A percentile compares a stretch with the other conserved stretches of the same genome.
Evolutionary conservation across 2,329 filamentous ascomycete species (phyloP).

Genomic region (Colletotrichum sp.): DNA sequence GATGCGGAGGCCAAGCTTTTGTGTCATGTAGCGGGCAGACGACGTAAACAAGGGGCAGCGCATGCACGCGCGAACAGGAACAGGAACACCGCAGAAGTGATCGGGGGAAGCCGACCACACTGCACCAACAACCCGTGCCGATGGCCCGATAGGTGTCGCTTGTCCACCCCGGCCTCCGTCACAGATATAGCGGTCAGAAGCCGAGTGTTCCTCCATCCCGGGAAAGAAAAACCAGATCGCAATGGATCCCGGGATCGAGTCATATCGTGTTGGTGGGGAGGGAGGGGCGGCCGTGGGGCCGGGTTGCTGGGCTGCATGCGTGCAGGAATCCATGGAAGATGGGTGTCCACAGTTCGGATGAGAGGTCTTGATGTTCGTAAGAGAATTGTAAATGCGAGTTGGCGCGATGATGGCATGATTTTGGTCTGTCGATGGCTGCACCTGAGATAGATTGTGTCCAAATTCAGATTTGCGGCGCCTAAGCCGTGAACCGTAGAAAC

Average conservation of each 20-base stretch:
- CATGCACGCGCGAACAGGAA: neutral
- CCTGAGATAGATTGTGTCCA: neutral
- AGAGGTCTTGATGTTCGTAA: neutral
- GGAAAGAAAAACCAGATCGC: neutral
- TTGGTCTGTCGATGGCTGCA: neutral
- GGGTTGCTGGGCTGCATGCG: neutral
- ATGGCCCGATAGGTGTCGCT: neutral
- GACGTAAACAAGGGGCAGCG: neutral
- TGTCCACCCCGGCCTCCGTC: neutral
- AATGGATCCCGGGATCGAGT: neutral
- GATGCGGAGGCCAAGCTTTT: slow-evolving; percentile 13
- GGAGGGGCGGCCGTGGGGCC: neutral
- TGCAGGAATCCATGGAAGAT: neutral
- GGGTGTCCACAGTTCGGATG: neutral
- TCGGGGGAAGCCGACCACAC: neutral
- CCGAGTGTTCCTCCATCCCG: neutral
- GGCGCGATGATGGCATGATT: neutral
- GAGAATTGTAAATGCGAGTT: neutral
- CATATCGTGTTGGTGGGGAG: neutral
- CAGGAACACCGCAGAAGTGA: neutral
- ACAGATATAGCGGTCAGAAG: neutral
- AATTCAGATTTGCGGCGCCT: neutral
- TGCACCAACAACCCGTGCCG: neutral
- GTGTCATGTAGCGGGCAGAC: neutral
- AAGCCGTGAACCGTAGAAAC: neutral